Evolutionary conservation across 495 filamentous ascomycete species (phyloP).

Genomic region (Tuber calosporum): DNA sequence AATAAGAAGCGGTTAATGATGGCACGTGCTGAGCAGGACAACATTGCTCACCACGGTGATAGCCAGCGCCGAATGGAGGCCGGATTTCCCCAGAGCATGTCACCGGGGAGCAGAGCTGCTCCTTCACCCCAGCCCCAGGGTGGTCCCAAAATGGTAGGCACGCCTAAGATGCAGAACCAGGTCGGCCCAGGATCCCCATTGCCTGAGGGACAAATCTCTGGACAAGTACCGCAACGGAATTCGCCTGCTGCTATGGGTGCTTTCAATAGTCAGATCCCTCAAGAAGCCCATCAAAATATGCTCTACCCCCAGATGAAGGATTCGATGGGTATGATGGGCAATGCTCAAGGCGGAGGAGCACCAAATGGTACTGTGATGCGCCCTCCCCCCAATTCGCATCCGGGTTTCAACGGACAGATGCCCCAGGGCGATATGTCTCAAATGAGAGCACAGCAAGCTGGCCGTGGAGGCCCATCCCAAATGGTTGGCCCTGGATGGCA

Average conservation of each 20-base stretch:
- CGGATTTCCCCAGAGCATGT: slow-evolving; percentile 58
- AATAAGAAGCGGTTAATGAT: slow-evolving; percentile 96
- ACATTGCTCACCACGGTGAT: slow-evolving; percentile 50
- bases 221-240: slow-evolving; percentile 57
- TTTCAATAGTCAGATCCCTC: slow-evolving; percentile 52
- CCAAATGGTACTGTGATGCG: slow-evolving; percentile 64
- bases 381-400: slow-evolving; percentile 72
- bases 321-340: slow-evolving; percentile 51
- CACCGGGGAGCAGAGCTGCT: slow-evolving; percentile 73
- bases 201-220: slow-evolving; percentile 60
- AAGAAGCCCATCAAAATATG: slow-evolving; percentile 63
- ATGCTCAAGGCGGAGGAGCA: slow-evolving; percentile 52
- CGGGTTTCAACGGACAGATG: slow-evolving; percentile 63
- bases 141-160: slow-evolving; percentile 59
- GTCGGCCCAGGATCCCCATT: slow-evolving; percentile 74
- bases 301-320: slow-evolving; percentile 51
- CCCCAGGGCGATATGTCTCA: slow-evolving; percentile 49
- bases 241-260: slow-evolving; percentile 67
- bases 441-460: slow-evolving; percentile 44
- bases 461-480: slow-evolving; percentile 39
- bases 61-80: slow-evolving; percentile 52
- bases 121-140: slow-evolving; percentile 84
- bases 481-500: slow-evolving; percentile 29
- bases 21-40: slow-evolving; percentile 94
- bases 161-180: slow-evolving; percentile 71